A percentile compares a stretch with the other conserved stretches of the same genome.
These are phyloP conservation scores for Onygena corvina DNA, from an alignment of 2,329 filamentous ascomycete species.

Conservation along the genomic window DNA sequence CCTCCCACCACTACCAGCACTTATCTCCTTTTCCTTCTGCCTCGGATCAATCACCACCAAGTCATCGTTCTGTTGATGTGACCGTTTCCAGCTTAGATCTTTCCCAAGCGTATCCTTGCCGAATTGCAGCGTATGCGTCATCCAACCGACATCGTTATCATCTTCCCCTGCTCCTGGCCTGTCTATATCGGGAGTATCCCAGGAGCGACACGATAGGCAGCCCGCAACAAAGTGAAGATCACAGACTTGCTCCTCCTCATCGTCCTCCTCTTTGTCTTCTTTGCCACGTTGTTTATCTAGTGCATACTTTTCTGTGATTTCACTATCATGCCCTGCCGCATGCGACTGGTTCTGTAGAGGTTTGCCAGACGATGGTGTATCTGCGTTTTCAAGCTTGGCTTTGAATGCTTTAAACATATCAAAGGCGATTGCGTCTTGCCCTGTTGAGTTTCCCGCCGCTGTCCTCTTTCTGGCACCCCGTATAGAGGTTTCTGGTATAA, in stretches of 20 bases:
- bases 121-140: constrained; percentile 74
- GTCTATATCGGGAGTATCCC: constrained; percentile 47
- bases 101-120: constrained; percentile 84
- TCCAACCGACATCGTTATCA: constrained; percentile 54
- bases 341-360: constrained; percentile 9
- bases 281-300: constrained; percentile 14
- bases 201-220: constrained; percentile 80
- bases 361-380: constrained; percentile 13
- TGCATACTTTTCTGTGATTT: not conserved
- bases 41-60: constrained; percentile 85
- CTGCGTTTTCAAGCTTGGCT: constrained; percentile 51
- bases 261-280: constrained; percentile 37
- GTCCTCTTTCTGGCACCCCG: constrained; percentile 36
- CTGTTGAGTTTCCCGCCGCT: constrained; percentile 20
- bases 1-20: constrained; percentile 45
- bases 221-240: constrained; percentile 93
- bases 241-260: constrained; percentile 62
- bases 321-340: no score
- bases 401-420: constrained; percentile 69
- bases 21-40: constrained; percentile 63
- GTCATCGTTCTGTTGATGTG: constrained; percentile 60
- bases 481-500: constrained; percentile 38
- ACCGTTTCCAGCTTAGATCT: constrained; percentile 75
- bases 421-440: constrained; percentile 51
- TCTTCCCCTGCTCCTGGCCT: constrained; percentile 27